Percentiles rank a stretch among this genome's conserved stretches.
Evolutionary conservation across 2,329 filamentous ascomycete genomes (phyloP).

Genomic region (Colletotrichum viniferum): DNA sequence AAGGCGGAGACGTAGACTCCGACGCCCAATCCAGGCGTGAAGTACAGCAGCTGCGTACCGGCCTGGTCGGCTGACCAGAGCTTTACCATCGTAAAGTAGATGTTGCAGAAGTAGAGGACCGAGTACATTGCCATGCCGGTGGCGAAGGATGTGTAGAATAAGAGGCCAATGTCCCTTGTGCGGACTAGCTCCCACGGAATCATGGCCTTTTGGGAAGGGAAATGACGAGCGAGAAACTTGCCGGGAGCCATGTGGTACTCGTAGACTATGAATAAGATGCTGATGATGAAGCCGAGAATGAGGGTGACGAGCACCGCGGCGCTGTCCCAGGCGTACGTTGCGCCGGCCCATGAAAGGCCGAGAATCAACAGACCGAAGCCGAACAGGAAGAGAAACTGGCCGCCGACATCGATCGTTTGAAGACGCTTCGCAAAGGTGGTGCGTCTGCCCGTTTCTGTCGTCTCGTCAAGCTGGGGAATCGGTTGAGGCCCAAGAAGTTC

Average conservation of each 20-base stretch:
- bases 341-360: slow-evolving; percentile 60
- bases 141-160: slow-evolving; percentile 66
- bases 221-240: slow-evolving; percentile 46
- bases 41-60: slow-evolving; percentile 65
- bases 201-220: slow-evolving; percentile 65
- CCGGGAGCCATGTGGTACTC: slow-evolving; percentile 60
- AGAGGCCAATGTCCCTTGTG: slow-evolving; percentile 61
- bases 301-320: slow-evolving; percentile 54
- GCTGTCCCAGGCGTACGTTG: slow-evolving; percentile 55
- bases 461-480: slow-evolving; percentile 49
- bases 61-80: slow-evolving; percentile 47
- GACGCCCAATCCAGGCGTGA: slow-evolving; percentile 64
- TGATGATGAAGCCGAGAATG: slow-evolving; percentile 46
- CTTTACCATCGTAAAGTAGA: slow-evolving; percentile 69
- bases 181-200: slow-evolving; percentile 64
- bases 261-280: slow-evolving; percentile 50
- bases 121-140: slow-evolving; percentile 58
- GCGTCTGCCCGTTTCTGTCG: slow-evolving; percentile 32
- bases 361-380: slow-evolving; percentile 59
- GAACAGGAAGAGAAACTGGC: slow-evolving; percentile 60
- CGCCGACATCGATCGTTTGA: slow-evolving; percentile 59
- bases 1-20: slow-evolving; percentile 64
- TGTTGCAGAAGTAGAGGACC: slow-evolving; percentile 71
- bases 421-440: slow-evolving; percentile 48
- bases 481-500: slow-evolving; percentile 60